Conservation (phyloP, 2,329 filamentous ascomycete species). For the Paecilomyces fulvus region DNA sequence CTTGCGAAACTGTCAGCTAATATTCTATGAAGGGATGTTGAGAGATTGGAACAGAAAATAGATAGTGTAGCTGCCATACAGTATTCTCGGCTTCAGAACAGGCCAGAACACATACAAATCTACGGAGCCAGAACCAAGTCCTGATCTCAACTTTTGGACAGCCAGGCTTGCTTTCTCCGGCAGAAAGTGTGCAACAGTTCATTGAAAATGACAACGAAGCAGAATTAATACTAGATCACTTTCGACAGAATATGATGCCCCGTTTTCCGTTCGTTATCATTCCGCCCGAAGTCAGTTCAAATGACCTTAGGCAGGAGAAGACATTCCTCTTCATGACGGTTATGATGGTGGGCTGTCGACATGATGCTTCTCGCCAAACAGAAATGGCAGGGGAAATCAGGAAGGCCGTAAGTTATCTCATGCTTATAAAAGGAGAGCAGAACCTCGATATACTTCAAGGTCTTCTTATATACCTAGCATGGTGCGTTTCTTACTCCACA, state of each 20-base stretch:
- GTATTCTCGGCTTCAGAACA: slow-evolving; percentile 8
- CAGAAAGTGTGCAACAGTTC: slow-evolving; percentile 2
- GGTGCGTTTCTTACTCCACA: slow-evolving; percentile 25
- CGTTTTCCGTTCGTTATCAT: slow-evolving; percentile 20
- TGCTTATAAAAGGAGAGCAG: slow-evolving; percentile 35
- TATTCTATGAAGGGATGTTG: slow-evolving; percentile 12
- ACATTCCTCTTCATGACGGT: slow-evolving; percentile 16
- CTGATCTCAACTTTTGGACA: background rate
- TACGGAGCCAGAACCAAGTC: background rate
- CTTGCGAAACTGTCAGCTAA: background rate
- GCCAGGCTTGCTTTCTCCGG: background rate
- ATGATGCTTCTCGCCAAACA: slow-evolving; percentile 8
- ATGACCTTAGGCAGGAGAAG: slow-evolving; percentile 12
- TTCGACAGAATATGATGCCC: slow-evolving; percentile 9
- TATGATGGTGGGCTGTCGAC: slow-evolving; percentile 11
- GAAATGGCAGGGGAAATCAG: slow-evolving; percentile 7
- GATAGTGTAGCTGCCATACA: slow-evolving; percentile 18
- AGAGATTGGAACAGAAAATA: slow-evolving; percentile 17
- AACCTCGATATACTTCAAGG: slow-evolving; percentile 41
- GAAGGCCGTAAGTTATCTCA: slow-evolving; percentile 33
- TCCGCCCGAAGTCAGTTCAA: slow-evolving; percentile 6
- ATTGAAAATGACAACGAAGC: slow-evolving; percentile 6
- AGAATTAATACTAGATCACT: slow-evolving; percentile 7
- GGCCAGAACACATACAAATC: slow-evolving; percentile 1
- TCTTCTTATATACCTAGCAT: slow-evolving; percentile 38